Evolutionary conservation across 106 monocot genomes (phyloP), one percentile per base, ranked within the genome.

Genomic region (Apostasia shenzhenica): DNA sequence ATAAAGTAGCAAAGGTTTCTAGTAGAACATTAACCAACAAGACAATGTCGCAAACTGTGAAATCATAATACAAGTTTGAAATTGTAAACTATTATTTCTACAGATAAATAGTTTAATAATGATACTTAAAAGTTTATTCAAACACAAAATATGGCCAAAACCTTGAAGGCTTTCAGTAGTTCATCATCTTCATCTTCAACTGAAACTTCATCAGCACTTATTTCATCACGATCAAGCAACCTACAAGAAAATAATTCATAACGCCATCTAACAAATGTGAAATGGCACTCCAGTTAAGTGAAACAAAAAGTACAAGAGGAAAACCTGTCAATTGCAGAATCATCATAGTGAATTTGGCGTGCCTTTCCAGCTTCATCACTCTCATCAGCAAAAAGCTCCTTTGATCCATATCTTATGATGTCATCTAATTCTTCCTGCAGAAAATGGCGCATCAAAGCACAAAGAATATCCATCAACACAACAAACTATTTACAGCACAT

Each of bases 331-430:
- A 99, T 93, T 59, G 99, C 93, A 61, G 81, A 77, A 81, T 87
- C 93, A 80, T 99, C 99, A 74, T 99, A 99, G 67, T 99, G 99
- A 79, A 99, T 99, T 71, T 99, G 99, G 37, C 93, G 86, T 75
- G 92, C 65, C 80, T 93, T 92, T 55, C 88, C 81, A 72, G 75
- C 81, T 82, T 89, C 99, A 72, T 95, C 91, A 72, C 75, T 76
- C 59, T 99, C 99, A 71, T 93, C 90, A 73, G 80, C 72, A 83
- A 99, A 99, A 69, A 99, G 73, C 54, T 99, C 99, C 73, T 92
- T 99, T 58, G 99, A 93, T 4, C 99, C 99, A 74, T 93, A 90
- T 72, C 93, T 82, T 76, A 99, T 99, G 55, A 99, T 99, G 73
- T 99, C 99, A 83, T 99, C 93, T 67, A 99, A 71, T 69, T 99